phyloP scores from a whole-genome alignment of 164 flowering plant species.

The Sedum album region DNA sequence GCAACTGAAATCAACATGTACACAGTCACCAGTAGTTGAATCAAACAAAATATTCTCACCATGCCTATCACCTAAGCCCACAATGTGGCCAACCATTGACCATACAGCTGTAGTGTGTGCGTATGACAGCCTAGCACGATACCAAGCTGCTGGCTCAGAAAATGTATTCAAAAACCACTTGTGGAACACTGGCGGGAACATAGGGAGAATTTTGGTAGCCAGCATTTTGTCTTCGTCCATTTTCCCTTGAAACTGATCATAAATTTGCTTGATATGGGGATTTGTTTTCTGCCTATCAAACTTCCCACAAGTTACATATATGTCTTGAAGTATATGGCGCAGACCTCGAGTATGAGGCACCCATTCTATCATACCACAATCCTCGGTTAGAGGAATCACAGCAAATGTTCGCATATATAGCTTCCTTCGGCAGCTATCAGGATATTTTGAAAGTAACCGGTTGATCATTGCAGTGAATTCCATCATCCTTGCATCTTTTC shows the following conservation, averaged over 20 bases:
- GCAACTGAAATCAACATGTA: constrained; percentile 99
- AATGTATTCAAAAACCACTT: constrained; percentile 91
- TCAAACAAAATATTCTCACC: constrained; percentile 99
- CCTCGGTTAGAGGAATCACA: constrained; percentile 93
- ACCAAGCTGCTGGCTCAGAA: constrained; percentile 99
- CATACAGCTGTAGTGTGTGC: constrained; percentile 98
- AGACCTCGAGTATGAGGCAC: constrained; percentile 99
- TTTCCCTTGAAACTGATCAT: constrained; percentile 90
- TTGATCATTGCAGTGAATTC: constrained; percentile 96
- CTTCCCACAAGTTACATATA: constrained; percentile 78
- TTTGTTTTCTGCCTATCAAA: constrained; percentile 96
- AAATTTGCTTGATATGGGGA: constrained; percentile 83
- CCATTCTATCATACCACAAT: constrained; percentile 99
- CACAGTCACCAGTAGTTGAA: constrained; percentile 97
- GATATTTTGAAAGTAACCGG: constrained; percentile 75
- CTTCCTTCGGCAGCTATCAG: constrained; percentile 98
- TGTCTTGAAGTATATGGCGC: constrained; percentile 97
- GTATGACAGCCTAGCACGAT: constrained; percentile 92
- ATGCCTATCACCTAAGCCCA: constrained; percentile 97
- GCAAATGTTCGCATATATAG: constrained; percentile 97
- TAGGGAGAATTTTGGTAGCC: constrained; percentile 77
- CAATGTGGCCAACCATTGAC: constrained; percentile 99
- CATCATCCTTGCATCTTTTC: constrained; percentile 99
- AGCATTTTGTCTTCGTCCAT: constrained; percentile 85
- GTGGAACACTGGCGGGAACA: constrained; percentile 95